Percentiles rank a stretch among this genome's conserved stretches.
Conservation (phyloP, 2,329 filamentous ascomycete species). For the Thelonectria olida region DNA sequence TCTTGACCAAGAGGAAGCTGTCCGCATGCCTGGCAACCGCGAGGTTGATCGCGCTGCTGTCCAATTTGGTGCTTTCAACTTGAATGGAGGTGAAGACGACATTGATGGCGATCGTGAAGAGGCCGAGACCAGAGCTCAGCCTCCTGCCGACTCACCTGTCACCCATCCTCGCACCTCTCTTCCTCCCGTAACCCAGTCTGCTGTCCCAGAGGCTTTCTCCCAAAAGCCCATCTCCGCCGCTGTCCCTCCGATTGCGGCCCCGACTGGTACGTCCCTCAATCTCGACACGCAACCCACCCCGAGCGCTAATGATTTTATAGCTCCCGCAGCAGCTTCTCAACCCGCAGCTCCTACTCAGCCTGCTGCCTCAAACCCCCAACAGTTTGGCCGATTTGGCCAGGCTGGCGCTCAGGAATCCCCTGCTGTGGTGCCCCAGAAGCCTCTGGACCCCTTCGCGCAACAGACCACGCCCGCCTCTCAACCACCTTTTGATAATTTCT, state of each 20-base stretch:
- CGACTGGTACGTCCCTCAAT: constrained; percentile 42
- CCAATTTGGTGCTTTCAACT: constrained; percentile 94
- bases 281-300: neutral
- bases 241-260: constrained; percentile 49
- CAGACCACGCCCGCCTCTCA: constrained; percentile 64
- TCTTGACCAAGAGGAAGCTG: constrained; percentile 94
- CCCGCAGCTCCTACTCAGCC: constrained; percentile 51
- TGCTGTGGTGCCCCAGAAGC: constrained; percentile 73
- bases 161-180: constrained; percentile 86
- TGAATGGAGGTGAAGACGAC: constrained; percentile 85
- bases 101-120: constrained; percentile 96
- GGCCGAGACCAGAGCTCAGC: constrained; percentile 91
- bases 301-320: constrained; percentile 27
- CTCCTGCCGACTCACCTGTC: constrained; percentile 91
- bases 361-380: constrained; percentile 66
- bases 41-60: constrained; percentile 93
- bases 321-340: constrained; percentile 31
- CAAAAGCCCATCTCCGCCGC: constrained; percentile 62
- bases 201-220: constrained; percentile 64
- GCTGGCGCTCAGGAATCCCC: constrained; percentile 65
- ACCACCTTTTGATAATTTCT: constrained; percentile 69
- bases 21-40: constrained; percentile 97
- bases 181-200: constrained; percentile 73
- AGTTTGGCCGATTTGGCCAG: constrained; percentile 77
- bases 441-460: constrained; percentile 87